These are phyloP conservation scores for Coemansia aciculifera DNA, from an alignment of 192 early-diverging fungal species.

Conservation along the genomic window DNA sequence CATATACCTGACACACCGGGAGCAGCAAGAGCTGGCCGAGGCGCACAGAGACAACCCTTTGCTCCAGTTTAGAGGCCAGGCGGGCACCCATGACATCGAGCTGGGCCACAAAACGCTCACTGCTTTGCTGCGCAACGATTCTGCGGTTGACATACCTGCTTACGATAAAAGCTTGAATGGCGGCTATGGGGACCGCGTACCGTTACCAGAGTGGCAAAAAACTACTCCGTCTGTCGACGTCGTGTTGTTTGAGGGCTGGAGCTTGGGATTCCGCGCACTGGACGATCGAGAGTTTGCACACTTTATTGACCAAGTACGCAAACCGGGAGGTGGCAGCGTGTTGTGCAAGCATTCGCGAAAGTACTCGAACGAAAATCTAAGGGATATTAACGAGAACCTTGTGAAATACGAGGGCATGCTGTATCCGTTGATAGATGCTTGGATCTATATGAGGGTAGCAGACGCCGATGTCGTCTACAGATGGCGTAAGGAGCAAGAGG, in stretches of 20 bases:
- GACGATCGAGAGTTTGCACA: conserved; percentile 28
- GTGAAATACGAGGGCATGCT: conserved; percentile 58
- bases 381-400: conserved; percentile 35
- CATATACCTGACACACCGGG: conserved; percentile 71
- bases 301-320: conserved; percentile 22
- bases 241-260: conserved; percentile 94
- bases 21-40: conserved; percentile 57
- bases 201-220: conserved; percentile 60
- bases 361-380: conserved; percentile 32
- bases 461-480: conserved; percentile 69
- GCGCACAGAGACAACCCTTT: conserved; percentile 63
- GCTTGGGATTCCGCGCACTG: conserved; percentile 77
- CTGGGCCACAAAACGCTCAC: conserved; percentile 61
- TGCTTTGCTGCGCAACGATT: conserved; percentile 35
- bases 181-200: conserved; percentile 79
- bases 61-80: conserved; percentile 78
- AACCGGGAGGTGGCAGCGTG: background rate
- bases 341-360: conserved; percentile 45
- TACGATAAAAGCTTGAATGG: conserved; percentile 80
- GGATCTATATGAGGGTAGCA: conserved; percentile 68
- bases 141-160: conserved; percentile 60
- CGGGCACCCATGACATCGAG: conserved; percentile 85
- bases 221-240: conserved; percentile 66
- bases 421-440: conserved; percentile 73
- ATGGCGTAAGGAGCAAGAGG: conserved; percentile 91